Evolutionary conservation across 2,329 filamentous ascomycete species (phyloP).

Genomic region (Pseudogymnoascus sp.): DNA sequence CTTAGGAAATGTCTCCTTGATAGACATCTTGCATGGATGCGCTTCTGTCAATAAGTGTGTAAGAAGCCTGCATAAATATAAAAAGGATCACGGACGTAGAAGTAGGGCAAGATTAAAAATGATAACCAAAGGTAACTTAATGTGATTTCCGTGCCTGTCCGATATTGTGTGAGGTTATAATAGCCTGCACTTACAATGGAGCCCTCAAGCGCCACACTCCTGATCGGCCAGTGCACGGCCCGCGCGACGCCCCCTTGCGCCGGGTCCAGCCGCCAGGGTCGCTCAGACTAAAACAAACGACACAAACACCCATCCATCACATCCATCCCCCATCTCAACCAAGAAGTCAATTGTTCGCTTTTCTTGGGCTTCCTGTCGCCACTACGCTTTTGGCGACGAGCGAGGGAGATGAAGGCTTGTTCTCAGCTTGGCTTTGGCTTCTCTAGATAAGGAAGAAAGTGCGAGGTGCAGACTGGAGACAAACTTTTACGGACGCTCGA

Average conservation of each 20-base stretch:
- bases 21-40: background rate
- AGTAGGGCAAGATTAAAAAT: background rate
- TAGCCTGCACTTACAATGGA: background rate
- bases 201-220: background rate
- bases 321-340: background rate
- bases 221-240: background rate
- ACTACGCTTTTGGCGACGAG: background rate
- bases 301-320: background rate
- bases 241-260: background rate
- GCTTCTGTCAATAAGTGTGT: background rate
- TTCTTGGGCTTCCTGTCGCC: background rate
- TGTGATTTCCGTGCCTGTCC: background rate
- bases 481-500: background rate
- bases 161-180: too few relatives aligned
- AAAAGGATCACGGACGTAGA: background rate
- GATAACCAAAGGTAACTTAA: background rate
- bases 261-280: conserved; percentile 2
- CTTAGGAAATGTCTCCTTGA: background rate
- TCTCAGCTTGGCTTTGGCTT: background rate
- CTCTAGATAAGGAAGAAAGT: background rate
- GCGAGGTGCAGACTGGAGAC: background rate
- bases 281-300: background rate
- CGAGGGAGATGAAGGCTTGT: background rate
- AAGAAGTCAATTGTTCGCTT: background rate
- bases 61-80: background rate